phyloP scores from a whole-genome alignment of 768 basidiomycete species.

The Hygrophorus russula region DNA sequence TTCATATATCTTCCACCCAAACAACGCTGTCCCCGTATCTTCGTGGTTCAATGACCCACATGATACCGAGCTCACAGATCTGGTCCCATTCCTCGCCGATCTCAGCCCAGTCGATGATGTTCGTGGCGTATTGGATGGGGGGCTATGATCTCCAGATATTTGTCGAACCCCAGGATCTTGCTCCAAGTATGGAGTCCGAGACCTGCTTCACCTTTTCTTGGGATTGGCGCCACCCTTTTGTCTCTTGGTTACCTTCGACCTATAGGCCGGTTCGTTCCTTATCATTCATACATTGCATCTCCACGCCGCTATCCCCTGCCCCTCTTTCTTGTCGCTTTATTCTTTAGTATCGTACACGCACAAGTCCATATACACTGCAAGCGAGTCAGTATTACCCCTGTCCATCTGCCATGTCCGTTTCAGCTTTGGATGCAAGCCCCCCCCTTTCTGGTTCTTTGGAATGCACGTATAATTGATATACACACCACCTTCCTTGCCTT shows the following conservation, averaged over 20 bases:
- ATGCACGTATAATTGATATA: conserved; percentile 6
- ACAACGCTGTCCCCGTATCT: conserved; percentile 97
- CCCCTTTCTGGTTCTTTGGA: conserved; percentile 12
- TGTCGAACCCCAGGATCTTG: too few relatives aligned
- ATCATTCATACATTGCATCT: too few relatives aligned
- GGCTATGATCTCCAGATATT: background rate
- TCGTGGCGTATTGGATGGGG: conserved; percentile 68
- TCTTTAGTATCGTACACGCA: background rate
- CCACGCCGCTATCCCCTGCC: too few relatives aligned
- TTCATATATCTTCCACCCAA: conserved; percentile 98
- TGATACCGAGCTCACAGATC: conserved; percentile 93
- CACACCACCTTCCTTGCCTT: conserved; percentile 3
- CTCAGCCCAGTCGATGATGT: conserved; percentile 80
- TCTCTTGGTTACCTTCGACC: too few relatives aligned
- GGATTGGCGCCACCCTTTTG: too few relatives aligned
- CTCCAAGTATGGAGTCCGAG: too few relatives aligned
- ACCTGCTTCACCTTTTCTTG: too few relatives aligned
- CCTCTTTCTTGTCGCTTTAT: background rate
- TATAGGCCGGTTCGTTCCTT: too few relatives aligned
- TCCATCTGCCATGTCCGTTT: conserved; percentile 5
- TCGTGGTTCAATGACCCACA: conserved; percentile 99
- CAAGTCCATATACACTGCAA: background rate
- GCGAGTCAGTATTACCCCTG: conserved; percentile 10
- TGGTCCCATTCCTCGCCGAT: conserved; percentile 90
- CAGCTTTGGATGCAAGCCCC: conserved; percentile 7